Conservation (phyloP, 257 asterid species). For the Solanum tarapatanum region DNA sequence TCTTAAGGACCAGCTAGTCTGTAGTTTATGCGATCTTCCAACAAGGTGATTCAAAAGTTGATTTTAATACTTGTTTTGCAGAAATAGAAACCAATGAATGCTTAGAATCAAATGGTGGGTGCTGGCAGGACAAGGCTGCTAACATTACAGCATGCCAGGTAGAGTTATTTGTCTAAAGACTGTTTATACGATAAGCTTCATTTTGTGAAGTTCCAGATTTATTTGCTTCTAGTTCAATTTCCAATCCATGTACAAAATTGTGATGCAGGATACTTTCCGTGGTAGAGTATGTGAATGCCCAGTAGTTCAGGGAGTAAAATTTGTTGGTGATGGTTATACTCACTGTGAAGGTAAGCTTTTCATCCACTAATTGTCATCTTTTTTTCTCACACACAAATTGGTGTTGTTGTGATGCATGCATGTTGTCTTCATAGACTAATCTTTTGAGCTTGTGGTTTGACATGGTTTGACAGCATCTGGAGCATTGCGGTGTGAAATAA, state of each 20-base stretch:
- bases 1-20: not conserved
- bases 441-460: constrained; percentile 1
- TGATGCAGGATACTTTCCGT: constrained; percentile 80
- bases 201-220: not conserved
- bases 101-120: constrained; percentile 78
- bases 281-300: constrained; percentile 96
- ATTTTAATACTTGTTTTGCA: constrained; percentile 16
- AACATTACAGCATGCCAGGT: constrained; percentile 92
- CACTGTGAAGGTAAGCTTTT: constrained; percentile 66
- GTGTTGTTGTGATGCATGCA: not conserved
- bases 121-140: constrained; percentile 80
- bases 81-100: constrained; percentile 90
- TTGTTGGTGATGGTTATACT: constrained; percentile 87
- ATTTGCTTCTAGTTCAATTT: not conserved
- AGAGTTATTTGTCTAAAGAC: not conserved
- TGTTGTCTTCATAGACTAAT: not conserved
- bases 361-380: not conserved
- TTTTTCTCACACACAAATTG: not conserved
- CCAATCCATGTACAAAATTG: not conserved
- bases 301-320: constrained; percentile 68
- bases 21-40: not conserved
- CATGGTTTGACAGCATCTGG: constrained; percentile 74
- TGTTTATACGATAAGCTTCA: not conserved
- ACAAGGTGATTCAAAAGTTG: not conserved
- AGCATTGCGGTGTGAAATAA: constrained; percentile 67